Evolutionary conservation across 2,329 filamentous ascomycete genomes (phyloP).

Genomic region (Neofusicoccum parvum): DNA sequence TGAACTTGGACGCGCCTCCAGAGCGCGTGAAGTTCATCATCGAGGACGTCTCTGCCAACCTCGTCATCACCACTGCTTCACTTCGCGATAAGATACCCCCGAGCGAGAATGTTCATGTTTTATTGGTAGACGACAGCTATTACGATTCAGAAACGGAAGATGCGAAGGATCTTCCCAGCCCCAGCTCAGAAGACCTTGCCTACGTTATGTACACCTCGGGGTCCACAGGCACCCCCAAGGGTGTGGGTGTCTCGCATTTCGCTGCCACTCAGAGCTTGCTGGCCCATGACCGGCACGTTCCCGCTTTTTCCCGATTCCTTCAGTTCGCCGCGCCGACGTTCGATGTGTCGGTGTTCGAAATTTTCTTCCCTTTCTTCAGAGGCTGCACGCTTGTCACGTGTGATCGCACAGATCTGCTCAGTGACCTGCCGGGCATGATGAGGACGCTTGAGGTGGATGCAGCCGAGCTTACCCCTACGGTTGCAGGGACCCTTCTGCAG

Average conservation of each 20-base stretch:
- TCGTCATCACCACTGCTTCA: conserved; percentile 66
- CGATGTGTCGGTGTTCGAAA: conserved; percentile 92
- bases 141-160: background rate
- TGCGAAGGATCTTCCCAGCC: background rate
- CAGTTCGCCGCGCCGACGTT: conserved; percentile 94
- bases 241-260: conserved; percentile 77
- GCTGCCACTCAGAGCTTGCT: conserved; percentile 81
- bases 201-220: conserved; percentile 96
- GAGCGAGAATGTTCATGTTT: conserved; percentile 37
- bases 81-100: conserved; percentile 44
- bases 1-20: conserved; percentile 74
- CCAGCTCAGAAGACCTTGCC: conserved; percentile 54
- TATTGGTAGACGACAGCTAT: conserved; percentile 44
- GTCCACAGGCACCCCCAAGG: conserved; percentile 86
- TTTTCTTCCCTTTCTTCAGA: conserved; percentile 82
- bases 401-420: conserved; percentile 68
- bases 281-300: conserved; percentile 78
- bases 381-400: conserved; percentile 74
- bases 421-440: conserved; percentile 72
- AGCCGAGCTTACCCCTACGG: conserved; percentile 86
- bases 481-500: conserved; percentile 74
- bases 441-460: conserved; percentile 71
- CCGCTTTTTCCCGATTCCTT: conserved; percentile 75
- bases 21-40: conserved; percentile 81
- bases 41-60: conserved; percentile 69